Conservation (phyloP, 768 basidiomycete genomes). For the Boletus fagicola region DNA sequence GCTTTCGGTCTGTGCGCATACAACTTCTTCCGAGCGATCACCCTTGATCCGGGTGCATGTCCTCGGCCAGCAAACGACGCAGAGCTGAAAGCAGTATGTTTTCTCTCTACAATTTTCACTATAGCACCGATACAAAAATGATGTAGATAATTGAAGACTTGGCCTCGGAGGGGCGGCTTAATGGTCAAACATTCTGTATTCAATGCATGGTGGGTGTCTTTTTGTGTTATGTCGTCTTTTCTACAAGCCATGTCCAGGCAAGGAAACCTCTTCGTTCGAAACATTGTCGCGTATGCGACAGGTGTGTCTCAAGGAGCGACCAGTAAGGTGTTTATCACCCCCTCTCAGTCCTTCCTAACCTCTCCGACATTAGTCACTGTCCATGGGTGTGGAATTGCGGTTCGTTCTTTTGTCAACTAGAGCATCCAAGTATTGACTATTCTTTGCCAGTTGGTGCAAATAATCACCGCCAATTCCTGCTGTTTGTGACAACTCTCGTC, state of each 20-base stretch:
- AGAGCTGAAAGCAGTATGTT: conserved; percentile 80
- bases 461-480: conserved; percentile 93
- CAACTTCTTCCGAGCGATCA: conserved; percentile 90
- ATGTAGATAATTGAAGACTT: conserved; percentile 84
- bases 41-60: conserved; percentile 85
- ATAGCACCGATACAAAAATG: not conserved
- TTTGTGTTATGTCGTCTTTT: not conserved
- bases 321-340: conserved; percentile 58
- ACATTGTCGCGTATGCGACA: conserved; percentile 90
- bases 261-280: conserved; percentile 91
- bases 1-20: conserved; percentile 70
- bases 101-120: not conserved
- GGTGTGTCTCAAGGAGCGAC: conserved; percentile 86
- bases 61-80: conserved; percentile 78
- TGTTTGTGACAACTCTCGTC: conserved; percentile 89
- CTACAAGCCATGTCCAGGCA: conserved; percentile 43
- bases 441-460: conserved; percentile 70
- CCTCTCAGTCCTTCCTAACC: conserved; percentile 1
- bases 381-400: conserved; percentile 99
- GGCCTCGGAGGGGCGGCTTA: conserved; percentile 81
- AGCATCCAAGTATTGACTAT: conserved; percentile 1
- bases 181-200: conserved; percentile 96
- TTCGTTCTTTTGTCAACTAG: conserved; percentile 38
- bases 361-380: conserved; percentile 65
- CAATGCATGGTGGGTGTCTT: conserved; percentile 74